These are phyloP conservation scores for Cordia subcordata DNA, from an alignment of 257 asterid species.

Conservation along the genomic window DNA sequence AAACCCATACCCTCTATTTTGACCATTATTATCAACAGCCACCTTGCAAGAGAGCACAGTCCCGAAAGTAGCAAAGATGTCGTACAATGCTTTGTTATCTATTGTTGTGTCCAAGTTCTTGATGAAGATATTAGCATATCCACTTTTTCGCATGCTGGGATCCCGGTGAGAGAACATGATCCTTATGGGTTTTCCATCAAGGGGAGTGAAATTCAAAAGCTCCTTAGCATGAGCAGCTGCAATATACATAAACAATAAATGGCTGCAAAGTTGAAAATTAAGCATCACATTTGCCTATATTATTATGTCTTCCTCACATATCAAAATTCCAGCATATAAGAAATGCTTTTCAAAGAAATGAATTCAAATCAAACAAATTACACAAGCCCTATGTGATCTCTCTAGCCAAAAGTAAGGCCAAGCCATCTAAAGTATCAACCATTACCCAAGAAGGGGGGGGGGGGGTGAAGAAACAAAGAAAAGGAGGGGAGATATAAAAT, in stretches of 20 bases:
- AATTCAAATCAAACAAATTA: too few species aligned
- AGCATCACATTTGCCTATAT: too few species aligned
- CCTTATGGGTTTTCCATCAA: slow-evolving; percentile 72
- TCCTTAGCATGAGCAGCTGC: slow-evolving; percentile 74
- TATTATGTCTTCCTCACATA: too few species aligned
- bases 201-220: slow-evolving; percentile 51
- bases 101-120: slow-evolving; percentile 64
- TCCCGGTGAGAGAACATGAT: slow-evolving; percentile 83
- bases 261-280: too few species aligned
- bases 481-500: too few species aligned
- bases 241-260: slow-evolving; percentile 14
- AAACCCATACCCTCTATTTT: slow-evolving; percentile 74
- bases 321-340: too few species aligned
- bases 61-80: slow-evolving; percentile 67
- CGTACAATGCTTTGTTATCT: slow-evolving; percentile 63
- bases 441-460: too few species aligned
- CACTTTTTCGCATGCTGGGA: slow-evolving; percentile 71
- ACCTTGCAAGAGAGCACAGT: slow-evolving; percentile 78
- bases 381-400: too few species aligned
- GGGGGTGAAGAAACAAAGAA: too few species aligned
- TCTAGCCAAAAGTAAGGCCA: too few species aligned
- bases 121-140: slow-evolving; percentile 62
- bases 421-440: too few species aligned
- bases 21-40: slow-evolving; percentile 49
- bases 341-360: too few species aligned